Evolutionary conservation across 2,329 filamentous ascomycete genomes (phyloP), one percentile per base, ranked within the genome.

Genomic region (Epichloe gansuensis): DNA sequence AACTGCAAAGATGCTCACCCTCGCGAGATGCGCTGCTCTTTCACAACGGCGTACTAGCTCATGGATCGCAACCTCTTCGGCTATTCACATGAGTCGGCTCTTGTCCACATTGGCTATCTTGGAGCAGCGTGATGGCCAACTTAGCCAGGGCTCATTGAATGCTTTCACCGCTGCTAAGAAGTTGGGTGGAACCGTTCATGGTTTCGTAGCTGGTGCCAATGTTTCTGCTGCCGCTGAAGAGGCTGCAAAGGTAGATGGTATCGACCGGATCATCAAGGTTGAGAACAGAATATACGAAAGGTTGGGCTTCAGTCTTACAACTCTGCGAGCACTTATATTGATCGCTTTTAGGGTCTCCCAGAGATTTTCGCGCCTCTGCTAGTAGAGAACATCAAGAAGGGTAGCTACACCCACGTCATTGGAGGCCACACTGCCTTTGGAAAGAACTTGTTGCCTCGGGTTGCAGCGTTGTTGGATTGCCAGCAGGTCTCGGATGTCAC

Each of bases 401-500:
- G 88, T 55, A 88, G 85, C 55, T 97, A 90, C 69, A 95, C 91
- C 56, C 93, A 98, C 66, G 80, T 98, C 58, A 78, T 98, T 62
- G 87, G 86, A 41, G 85, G 87, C 52, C 90, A 97, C 74, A 93
- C 91, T 25, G 90, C 93, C 1, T 98, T 98, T 71, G 93, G 93
- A 64, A 98, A 98, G 81, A 94, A 86, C 69, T 70, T 98, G 46
- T 76, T 98, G 71, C 93, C 93, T 41, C 84, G 93, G 57, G 87
- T 96, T 15, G 89, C 93, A 21, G 93, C 93, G 21, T 75, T 98
- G 52, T 77, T 98, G 54, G 93, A 98, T 68, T 82, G 85, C 38
- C 91, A 96, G 72, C 91, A 95, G 67, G 83, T 98, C 56, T 95
- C 91, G 45, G 93, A 98, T 67, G 87, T 97, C 60, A 96, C 83